These are phyloP conservation scores for Tricholoma furcatifolium DNA, from an alignment of 768 basidiomycete genomes.

Conservation along the genomic window DNA sequence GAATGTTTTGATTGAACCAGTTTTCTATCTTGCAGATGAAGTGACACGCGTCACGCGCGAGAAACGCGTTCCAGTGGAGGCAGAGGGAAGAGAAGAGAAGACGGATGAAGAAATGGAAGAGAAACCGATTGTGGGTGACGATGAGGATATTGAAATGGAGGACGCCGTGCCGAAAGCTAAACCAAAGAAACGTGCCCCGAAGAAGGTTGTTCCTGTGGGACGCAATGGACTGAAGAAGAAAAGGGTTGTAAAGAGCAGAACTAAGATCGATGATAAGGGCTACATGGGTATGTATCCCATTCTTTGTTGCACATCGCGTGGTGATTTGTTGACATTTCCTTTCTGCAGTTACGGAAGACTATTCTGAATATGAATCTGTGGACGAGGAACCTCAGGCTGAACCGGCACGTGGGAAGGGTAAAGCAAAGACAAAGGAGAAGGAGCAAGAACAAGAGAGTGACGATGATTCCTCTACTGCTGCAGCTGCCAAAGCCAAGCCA, in stretches of 20 bases:
- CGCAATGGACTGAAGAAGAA: slow-evolving; percentile 77
- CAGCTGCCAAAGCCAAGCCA: slow-evolving; percentile 12
- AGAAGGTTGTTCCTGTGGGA: slow-evolving; percentile 71
- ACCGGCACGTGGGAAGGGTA: slow-evolving; percentile 20
- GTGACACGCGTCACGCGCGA: slow-evolving; percentile 28
- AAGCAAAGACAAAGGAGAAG: slow-evolving; percentile 21
- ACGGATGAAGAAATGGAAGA: slow-evolving; percentile 26
- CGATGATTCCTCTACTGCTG: slow-evolving; percentile 2
- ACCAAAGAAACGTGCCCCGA: slow-evolving; percentile 43
- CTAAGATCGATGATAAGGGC: slow-evolving; percentile 60
- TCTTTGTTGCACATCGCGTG: not conserved
- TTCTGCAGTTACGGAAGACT: slow-evolving; percentile 67
- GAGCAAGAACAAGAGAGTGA: slow-evolving; percentile 16
- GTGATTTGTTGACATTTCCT: not conserved
- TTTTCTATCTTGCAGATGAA: slow-evolving; percentile 25
- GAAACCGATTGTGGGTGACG: slow-evolving; percentile 20
- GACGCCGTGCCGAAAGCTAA: slow-evolving; percentile 30
- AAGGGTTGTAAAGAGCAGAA: slow-evolving; percentile 58
- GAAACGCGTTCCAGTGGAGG: slow-evolving; percentile 3
- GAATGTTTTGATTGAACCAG: not conserved
- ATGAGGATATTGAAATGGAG: slow-evolving; percentile 39
- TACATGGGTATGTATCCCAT: slow-evolving; percentile 57
- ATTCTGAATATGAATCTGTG: slow-evolving; percentile 79
- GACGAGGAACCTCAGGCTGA: slow-evolving; percentile 55
- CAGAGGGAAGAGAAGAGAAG: slow-evolving; percentile 20